A percentile compares a stretch with the other conserved stretches of the same genome.
Evolutionary conservation across 306 rosid genomes (phyloP).

Genomic region (Malus sylvestris): DNA sequence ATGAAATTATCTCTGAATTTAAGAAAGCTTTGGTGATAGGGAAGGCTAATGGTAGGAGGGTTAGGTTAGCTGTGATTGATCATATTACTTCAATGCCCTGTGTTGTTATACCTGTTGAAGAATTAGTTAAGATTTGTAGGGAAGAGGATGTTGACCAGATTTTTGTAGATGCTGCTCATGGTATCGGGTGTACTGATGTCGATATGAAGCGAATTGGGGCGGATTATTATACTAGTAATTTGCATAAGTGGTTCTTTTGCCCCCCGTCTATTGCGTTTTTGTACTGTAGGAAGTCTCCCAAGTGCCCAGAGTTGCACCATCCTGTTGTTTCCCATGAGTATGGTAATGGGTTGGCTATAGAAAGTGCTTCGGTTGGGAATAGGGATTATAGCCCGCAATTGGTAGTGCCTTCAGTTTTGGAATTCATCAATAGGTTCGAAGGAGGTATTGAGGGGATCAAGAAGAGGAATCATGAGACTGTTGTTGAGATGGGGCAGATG

Average conservation of each 20-base stretch:
- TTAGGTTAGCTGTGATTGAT: constrained; percentile 87
- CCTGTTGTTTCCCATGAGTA: constrained; percentile 96
- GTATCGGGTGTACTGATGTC: constrained; percentile 72
- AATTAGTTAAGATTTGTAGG: constrained; percentile 79
- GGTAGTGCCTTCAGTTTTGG: constrained; percentile 71
- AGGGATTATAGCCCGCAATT: constrained; percentile 91
- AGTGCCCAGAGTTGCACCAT: constrained; percentile 60
- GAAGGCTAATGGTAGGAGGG: constrained; percentile 56
- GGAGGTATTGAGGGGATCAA: constrained; percentile 89
- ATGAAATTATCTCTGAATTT: constrained; percentile 66
- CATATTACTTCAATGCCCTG: constrained; percentile 96
- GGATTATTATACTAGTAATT: constrained; percentile 87
- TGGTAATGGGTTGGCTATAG: constrained; percentile 86
- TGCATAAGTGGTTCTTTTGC: constrained; percentile 97
- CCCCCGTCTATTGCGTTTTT: constrained; percentile 87
- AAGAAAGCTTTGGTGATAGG: constrained; percentile 67
- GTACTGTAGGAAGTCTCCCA: constrained; percentile 42
- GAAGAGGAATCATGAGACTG: constrained; percentile 79
- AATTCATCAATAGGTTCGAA: constrained; percentile 70
- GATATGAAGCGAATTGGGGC: constrained; percentile 93
- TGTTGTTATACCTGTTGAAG: constrained; percentile 75
- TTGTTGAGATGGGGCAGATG: constrained; percentile 86
- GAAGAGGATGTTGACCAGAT: constrained; percentile 92
- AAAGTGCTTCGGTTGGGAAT: constrained; percentile 98
- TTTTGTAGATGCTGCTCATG: constrained; percentile 95